phyloP scores from a whole-genome alignment of 2,329 filamentous ascomycete species.

The Fusarium concolor region DNA sequence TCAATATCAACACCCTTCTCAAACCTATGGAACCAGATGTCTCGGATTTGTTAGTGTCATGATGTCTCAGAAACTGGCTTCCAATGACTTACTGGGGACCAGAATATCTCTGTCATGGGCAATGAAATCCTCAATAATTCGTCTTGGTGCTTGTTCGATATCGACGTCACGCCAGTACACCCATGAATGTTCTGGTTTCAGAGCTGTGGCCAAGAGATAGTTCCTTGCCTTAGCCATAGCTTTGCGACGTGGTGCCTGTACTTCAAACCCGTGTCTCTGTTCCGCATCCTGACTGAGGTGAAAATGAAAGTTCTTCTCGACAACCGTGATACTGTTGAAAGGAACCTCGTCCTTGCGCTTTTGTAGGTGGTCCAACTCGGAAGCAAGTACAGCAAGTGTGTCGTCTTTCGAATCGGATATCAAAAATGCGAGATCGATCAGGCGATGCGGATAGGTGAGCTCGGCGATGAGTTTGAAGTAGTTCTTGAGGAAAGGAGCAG shows the following conservation, averaged over 20 bases:
- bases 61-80: not conserved
- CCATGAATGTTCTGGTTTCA: constrained; percentile 97
- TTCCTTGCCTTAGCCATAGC: constrained; percentile 91
- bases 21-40: constrained; percentile 97
- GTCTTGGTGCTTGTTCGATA: constrained; percentile 88
- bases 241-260: constrained; percentile 90
- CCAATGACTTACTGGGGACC: constrained; percentile 81
- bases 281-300: constrained; percentile 81
- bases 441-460: constrained; percentile 91
- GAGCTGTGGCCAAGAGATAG: constrained; percentile 83
- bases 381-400: constrained; percentile 85
- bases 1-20: constrained; percentile 86
- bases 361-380: constrained; percentile 90
- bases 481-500: constrained; percentile 81
- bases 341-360: constrained; percentile 81
- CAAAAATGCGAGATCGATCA: constrained; percentile 95
- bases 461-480: constrained; percentile 94
- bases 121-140: constrained; percentile 94
- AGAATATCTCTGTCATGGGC: constrained; percentile 93
- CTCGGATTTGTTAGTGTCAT: constrained; percentile 60
- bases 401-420: constrained; percentile 93
- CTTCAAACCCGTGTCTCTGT: constrained; percentile 85
- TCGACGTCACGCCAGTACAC: constrained; percentile 99
- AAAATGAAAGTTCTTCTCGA: constrained; percentile 91
- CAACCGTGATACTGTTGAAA: constrained; percentile 85